Evolutionary conservation across 2,329 filamentous ascomycete genomes (phyloP).

Genomic region (Hypomyces perniciosus): DNA sequence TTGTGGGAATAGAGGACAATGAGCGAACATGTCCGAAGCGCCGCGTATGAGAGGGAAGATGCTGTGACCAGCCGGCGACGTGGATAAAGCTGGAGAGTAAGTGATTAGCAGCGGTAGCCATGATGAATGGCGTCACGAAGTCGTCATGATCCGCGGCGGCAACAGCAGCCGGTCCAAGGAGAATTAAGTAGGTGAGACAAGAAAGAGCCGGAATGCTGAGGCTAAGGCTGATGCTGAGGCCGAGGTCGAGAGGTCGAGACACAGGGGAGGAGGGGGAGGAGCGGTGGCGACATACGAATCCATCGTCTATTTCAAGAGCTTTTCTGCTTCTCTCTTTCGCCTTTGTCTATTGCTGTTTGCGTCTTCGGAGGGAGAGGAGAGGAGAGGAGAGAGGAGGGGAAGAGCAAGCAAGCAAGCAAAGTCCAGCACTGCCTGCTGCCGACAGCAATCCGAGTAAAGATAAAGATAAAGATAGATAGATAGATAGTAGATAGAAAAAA

Average conservation of each 20-base stretch:
- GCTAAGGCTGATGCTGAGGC: background rate
- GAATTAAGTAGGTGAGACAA: background rate
- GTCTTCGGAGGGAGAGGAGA: background rate
- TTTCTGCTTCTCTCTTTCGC: background rate
- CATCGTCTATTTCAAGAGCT: conserved; percentile 16
- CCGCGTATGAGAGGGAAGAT: conserved; percentile 25
- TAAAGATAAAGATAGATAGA: background rate
- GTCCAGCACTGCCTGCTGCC: conserved; percentile 10
- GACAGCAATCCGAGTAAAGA: conserved; percentile 8
- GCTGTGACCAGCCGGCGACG: conserved; percentile 48
- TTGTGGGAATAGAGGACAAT: conserved; percentile 40
- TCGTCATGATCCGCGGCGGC: background rate
- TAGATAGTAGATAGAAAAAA: no score
- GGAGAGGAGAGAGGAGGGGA: background rate
- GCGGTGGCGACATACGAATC: conserved; percentile 25
- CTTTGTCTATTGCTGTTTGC: background rate
- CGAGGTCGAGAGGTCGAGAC: background rate
- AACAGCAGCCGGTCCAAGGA: no score
- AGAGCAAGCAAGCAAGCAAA: conserved; percentile 6
- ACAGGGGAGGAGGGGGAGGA: conserved; percentile 5
- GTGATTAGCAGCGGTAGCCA: conserved; percentile 14
- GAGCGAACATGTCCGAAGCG: conserved; percentile 47
- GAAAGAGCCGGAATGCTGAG: background rate
- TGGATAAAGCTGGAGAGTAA: conserved; percentile 43
- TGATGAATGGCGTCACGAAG: conserved; percentile 12